phyloP scores from a whole-genome alignment of 495 filamentous ascomycete species.

The Aspergillus coremiiformis region DNA sequence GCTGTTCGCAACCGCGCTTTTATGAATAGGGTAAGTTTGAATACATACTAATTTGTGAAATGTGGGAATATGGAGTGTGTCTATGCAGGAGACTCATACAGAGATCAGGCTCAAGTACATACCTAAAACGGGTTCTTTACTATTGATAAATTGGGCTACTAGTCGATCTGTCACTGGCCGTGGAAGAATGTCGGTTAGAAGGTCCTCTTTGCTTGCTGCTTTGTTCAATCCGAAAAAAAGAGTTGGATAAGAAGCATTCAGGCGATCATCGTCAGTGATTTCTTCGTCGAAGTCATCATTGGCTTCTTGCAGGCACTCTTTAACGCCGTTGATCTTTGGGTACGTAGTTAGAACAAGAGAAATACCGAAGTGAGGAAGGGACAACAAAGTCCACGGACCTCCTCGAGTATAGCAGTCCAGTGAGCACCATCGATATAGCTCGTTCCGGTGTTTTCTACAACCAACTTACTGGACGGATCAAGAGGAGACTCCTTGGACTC shows the following conservation, averaged over 20 bases:
- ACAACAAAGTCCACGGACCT: slow-evolving; percentile 30
- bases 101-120: slow-evolving; percentile 1
- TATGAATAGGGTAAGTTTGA: neutral
- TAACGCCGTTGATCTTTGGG: slow-evolving; percentile 27
- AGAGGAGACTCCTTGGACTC: slow-evolving; percentile 39
- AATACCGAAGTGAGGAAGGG: slow-evolving; percentile 5
- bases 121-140: slow-evolving; percentile 37
- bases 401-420: slow-evolving; percentile 46
- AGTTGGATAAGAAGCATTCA: slow-evolving; percentile 24
- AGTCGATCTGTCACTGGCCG: slow-evolving; percentile 37
- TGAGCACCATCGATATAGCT: slow-evolving; percentile 44
- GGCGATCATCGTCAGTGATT: slow-evolving; percentile 14
- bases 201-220: slow-evolving; percentile 26
- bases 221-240: slow-evolving; percentile 36
- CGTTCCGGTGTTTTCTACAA: slow-evolving; percentile 42
- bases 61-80: slow-evolving; percentile 8
- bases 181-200: slow-evolving; percentile 35
- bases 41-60: slow-evolving; percentile 12
- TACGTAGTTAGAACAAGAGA: slow-evolving; percentile 2
- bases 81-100: slow-evolving; percentile 2
- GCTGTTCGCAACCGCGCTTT: neutral
- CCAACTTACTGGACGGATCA: slow-evolving; percentile 12
- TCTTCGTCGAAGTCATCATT: slow-evolving; percentile 22
- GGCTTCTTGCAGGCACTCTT: slow-evolving; percentile 18
- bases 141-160: slow-evolving; percentile 39